These are phyloP conservation scores for Diacronema lutheri DNA, from an alignment of 78 protist species.

Conservation along the genomic window DNA sequence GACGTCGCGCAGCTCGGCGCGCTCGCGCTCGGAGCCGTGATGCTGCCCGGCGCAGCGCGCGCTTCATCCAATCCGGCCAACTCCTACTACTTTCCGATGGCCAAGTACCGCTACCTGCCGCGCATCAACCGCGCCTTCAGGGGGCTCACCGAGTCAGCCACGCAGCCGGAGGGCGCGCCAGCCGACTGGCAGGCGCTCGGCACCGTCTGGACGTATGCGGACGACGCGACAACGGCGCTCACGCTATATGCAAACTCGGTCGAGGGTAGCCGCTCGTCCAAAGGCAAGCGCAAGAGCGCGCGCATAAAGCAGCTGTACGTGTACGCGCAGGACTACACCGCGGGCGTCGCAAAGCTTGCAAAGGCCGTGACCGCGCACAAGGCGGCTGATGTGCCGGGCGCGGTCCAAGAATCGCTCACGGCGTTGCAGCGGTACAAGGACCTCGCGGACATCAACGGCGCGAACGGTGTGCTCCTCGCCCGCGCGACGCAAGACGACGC, in stretches of 20 bases:
- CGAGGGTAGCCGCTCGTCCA: neutral
- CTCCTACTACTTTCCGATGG: neutral
- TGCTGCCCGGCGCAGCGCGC: no score
- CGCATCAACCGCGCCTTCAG: conserved; percentile 6
- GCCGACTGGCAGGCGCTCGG: conserved; percentile 1
- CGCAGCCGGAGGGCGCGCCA: no score
- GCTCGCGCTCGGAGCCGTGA: no score
- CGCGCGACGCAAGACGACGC: no score
- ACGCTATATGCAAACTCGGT: neutral
- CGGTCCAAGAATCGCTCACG: neutral
- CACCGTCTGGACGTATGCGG: neutral
- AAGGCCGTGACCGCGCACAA: neutral
- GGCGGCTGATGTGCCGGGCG: no score
- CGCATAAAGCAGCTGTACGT: neutral
- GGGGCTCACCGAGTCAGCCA: neutral
- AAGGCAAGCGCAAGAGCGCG: neutral
- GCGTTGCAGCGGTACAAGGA: neutral
- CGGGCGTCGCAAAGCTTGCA: neutral
- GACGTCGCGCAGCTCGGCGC: no score
- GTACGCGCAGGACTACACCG: neutral
- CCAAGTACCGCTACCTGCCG: conserved; percentile 3
- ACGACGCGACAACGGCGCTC: neutral
- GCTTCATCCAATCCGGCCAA: neutral
- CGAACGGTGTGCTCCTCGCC: neutral
- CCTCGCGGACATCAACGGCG: neutral